Percentiles rank a stretch among this genome's conserved stretches.
phyloP scores from a whole-genome alignment of 2,329 filamentous ascomycete species.

The Claviceps paspali region DNA sequence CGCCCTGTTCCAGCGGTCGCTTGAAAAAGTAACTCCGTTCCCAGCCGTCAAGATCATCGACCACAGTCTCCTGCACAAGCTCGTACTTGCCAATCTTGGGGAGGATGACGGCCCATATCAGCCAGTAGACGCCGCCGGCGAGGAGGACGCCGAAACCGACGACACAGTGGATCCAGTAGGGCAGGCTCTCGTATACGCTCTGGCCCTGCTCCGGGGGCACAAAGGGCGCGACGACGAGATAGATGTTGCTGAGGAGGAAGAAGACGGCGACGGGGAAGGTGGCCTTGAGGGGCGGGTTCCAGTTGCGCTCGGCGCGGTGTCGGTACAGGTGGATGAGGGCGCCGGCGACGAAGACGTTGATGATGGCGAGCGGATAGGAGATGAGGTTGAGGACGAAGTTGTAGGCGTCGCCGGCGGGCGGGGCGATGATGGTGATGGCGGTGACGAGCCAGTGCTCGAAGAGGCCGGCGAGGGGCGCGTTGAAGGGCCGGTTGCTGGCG shows the following conservation, averaged over 20 bases:
- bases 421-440: slow-evolving; percentile 49
- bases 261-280: slow-evolving; percentile 38
- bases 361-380: slow-evolving; percentile 45
- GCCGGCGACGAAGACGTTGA: slow-evolving; percentile 38
- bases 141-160: slow-evolving; percentile 39
- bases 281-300: slow-evolving; percentile 39
- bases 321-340: slow-evolving; percentile 39
- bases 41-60: slow-evolving; percentile 48
- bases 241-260: slow-evolving; percentile 46
- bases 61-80: slow-evolving; percentile 35
- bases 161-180: slow-evolving; percentile 43
- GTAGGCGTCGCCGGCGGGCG: slow-evolving; percentile 52
- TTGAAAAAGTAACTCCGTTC: slow-evolving; percentile 38
- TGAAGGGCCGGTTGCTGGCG: slow-evolving; percentile 49
- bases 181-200: slow-evolving; percentile 36
- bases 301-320: slow-evolving; percentile 30
- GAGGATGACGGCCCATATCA: slow-evolving; percentile 37
- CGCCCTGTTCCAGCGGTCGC: slow-evolving; percentile 24
- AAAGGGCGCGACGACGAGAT: slow-evolving; percentile 44
- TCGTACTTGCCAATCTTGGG: slow-evolving; percentile 38
- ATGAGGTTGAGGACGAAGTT: slow-evolving; percentile 49
- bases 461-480: slow-evolving; percentile 44
- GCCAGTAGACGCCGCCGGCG: slow-evolving; percentile 39
- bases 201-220: slow-evolving; percentile 35
- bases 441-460: slow-evolving; percentile 50